A percentile compares a stretch with the other conserved stretches of the same genome.
These are phyloP conservation scores for Zalerion maritima DNA, from an alignment of 495 filamentous ascomycete species.

Conservation along the genomic window DNA sequence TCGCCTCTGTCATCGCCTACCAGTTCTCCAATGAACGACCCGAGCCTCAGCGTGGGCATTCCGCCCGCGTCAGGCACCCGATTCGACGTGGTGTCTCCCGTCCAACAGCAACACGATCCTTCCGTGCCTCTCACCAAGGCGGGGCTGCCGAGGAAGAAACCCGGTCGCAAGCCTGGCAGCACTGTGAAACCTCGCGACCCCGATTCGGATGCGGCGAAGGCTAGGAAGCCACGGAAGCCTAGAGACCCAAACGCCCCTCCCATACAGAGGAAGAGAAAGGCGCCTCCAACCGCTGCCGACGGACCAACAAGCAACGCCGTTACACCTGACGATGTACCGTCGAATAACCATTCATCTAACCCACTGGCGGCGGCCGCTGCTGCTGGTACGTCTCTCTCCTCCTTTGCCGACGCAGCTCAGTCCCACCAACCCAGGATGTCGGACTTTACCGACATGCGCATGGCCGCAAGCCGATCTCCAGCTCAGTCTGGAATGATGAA, in stretches of 20 bases:
- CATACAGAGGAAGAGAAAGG: conserved; percentile 36
- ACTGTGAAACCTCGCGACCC: conserved; percentile 28
- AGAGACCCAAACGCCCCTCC: conserved; percentile 41
- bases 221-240: conserved; percentile 37
- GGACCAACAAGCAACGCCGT: too few relatives aligned
- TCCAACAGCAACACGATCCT: too few relatives aligned
- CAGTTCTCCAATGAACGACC: too few relatives aligned
- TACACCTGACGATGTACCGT: conserved; percentile 13
- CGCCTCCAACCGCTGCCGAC: conserved; percentile 17
- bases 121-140: conserved; percentile 34
- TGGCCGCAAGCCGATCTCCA: conserved; percentile 6
- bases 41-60: too few relatives aligned
- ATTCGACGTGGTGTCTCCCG: too few relatives aligned
- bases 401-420: background rate
- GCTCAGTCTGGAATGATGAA: conserved; percentile 16
- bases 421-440: conserved; percentile 21
- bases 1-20: too few relatives aligned
- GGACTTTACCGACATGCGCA: conserved; percentile 21
- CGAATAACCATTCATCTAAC: conserved; percentile 9
- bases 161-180: conserved; percentile 36
- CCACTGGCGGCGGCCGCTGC: conserved; percentile 8
- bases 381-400: conserved; percentile 8
- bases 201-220: conserved; percentile 31
- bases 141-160: conserved; percentile 32
- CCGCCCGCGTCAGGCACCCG: too few relatives aligned